Evolutionary conservation across 192 early-diverging fungal genomes (phyloP).

Genomic region (Dispira parvispora): DNA sequence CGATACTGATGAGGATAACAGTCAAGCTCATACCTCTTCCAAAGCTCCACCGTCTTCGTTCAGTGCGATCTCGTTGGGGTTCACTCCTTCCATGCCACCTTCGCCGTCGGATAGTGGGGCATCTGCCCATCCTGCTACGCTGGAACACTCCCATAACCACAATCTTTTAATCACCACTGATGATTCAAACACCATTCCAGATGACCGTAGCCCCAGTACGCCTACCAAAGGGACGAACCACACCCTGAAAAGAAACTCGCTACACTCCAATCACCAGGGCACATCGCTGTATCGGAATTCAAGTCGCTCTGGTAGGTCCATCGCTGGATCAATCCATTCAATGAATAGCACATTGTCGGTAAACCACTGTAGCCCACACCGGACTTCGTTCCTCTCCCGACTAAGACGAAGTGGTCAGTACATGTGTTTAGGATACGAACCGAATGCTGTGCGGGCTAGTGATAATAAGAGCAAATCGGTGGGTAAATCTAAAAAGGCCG

Average conservation of each 20-base stretch:
- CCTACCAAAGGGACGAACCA: neutral
- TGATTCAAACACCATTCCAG: neutral
- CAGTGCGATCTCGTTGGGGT: too few relatives aligned
- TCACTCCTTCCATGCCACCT: too few relatives aligned
- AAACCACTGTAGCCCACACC: neutral
- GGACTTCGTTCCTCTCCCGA: neutral
- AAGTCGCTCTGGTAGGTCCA: neutral
- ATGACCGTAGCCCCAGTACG: neutral
- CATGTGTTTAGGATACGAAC: conserved; percentile 8
- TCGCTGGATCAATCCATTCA: neutral
- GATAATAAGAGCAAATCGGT: neutral
- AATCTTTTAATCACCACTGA: neutral
- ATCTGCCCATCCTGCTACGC: too few relatives aligned
- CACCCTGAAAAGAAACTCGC: neutral
- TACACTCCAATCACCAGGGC: neutral
- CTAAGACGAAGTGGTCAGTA: neutral
- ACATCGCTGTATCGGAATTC: neutral
- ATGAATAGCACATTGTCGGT: neutral
- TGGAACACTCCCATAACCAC: neutral
- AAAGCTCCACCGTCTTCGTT: too few relatives aligned
- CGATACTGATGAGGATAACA: too few relatives aligned
- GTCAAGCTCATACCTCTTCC: too few relatives aligned
- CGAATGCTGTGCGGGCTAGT: neutral
- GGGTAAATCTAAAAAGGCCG: neutral
- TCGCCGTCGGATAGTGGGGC: too few relatives aligned